Percentiles rank a stretch among this genome's conserved stretches.
These are phyloP conservation scores for Stephania yunnanensis DNA, from an alignment of 164 flowering plant species.

Conservation along the genomic window DNA sequence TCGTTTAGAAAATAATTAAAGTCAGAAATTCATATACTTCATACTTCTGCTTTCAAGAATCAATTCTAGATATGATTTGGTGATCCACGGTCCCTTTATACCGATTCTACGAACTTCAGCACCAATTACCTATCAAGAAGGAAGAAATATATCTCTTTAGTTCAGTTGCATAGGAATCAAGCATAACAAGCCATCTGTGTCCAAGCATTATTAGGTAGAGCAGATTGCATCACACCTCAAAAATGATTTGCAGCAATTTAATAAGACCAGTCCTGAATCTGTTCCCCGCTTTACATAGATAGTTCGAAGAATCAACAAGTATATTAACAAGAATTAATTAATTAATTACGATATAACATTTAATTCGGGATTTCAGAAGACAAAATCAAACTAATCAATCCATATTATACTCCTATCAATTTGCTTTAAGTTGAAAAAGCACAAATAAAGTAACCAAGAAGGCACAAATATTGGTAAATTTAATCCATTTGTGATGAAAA, in stretches of 20 bases:
- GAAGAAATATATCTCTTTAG: constrained; percentile 6
- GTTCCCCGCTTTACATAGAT: too few relatives aligned
- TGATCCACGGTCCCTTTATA: constrained; percentile 89
- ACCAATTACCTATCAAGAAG: constrained; percentile 60
- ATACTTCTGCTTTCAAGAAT: constrained; percentile 86
- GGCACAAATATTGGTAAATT: too few relatives aligned
- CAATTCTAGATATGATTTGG: constrained; percentile 94
- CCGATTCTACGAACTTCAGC: constrained; percentile 71
- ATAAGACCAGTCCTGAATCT: too few relatives aligned
- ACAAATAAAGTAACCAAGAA: too few relatives aligned
- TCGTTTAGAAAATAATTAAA: not conserved
- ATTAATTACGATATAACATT: too few relatives aligned
- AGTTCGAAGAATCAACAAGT: too few relatives aligned
- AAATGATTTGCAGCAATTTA: not conserved
- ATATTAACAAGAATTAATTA: too few relatives aligned
- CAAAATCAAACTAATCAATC: too few relatives aligned
- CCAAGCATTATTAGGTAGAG: not conserved
- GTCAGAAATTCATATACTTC: constrained; percentile 3
- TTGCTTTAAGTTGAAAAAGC: too few relatives aligned
- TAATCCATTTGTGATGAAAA: too few relatives aligned
- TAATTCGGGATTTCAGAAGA: too few relatives aligned
- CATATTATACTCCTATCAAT: too few relatives aligned
- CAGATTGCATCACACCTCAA: not conserved
- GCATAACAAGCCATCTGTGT: not conserved
- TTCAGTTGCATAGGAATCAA: not conserved